A percentile compares a stretch with the other conserved stretches of the same genome.
These are phyloP conservation scores for Mycena rebaudengoi DNA, from an alignment of 768 basidiomycete species.

Conservation along the genomic window DNA sequence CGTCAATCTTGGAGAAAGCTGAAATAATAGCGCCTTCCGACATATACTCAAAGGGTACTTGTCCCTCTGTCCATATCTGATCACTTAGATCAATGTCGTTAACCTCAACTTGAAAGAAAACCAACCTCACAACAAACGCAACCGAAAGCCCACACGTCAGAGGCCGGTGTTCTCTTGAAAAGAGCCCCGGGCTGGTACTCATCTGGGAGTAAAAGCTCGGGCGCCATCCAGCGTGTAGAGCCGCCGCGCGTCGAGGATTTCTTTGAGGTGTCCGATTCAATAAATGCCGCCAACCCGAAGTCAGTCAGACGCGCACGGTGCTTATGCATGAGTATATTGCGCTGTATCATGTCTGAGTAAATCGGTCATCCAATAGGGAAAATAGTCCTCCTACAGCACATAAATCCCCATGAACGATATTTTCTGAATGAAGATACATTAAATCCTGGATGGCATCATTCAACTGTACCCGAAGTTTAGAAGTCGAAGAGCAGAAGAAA, in stretches of 20 bases:
- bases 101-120: neutral
- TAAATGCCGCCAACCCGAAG: slow-evolving; percentile 2
- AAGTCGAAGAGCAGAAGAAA: neutral
- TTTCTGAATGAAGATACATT: neutral
- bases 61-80: slow-evolving; percentile 1
- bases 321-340: neutral
- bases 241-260: neutral
- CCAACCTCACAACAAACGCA: slow-evolving; percentile 6
- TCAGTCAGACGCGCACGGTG: neutral
- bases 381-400: neutral
- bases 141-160: slow-evolving; percentile 2
- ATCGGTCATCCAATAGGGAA: neutral
- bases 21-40: neutral
- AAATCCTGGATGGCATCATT: neutral
- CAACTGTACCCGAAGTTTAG: neutral
- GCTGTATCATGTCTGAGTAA: neutral
- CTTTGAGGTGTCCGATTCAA: neutral
- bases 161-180: neutral
- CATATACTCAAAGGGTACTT: neutral
- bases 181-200: neutral
- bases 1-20: neutral
- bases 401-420: slow-evolving; percentile 2
- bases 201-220: neutral
- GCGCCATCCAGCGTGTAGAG: slow-evolving; percentile 2
- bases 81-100: neutral